These are phyloP conservation scores for Pterocarpus santalinus DNA, from an alignment of 306 rosid species.

Conservation along the genomic window DNA sequence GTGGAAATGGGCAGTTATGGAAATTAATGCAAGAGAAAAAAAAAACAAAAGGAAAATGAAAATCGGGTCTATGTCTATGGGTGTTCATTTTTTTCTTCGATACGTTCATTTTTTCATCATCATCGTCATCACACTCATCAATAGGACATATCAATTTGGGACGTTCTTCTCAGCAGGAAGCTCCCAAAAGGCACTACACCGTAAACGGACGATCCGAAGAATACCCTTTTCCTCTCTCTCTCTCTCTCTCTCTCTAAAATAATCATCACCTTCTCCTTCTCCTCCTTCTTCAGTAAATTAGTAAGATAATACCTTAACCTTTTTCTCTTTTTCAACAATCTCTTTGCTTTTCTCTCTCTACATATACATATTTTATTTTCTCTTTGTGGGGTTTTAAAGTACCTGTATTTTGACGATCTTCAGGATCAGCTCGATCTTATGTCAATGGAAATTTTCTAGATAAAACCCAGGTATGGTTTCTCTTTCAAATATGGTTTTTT, in stretches of 20 bases:
- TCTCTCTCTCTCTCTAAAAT: constrained; percentile 24
- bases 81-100: constrained; percentile 27
- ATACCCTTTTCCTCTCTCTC: constrained; percentile 52
- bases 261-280: constrained; percentile 43
- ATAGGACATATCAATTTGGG: constrained; percentile 42
- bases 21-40: constrained; percentile 28
- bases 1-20: constrained; percentile 48
- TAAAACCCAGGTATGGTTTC: constrained; percentile 55
- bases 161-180: constrained; percentile 61
- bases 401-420: constrained; percentile 56
- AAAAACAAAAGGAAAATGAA: neutral
- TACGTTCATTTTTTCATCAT: constrained; percentile 57
- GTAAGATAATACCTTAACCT: constrained; percentile 46
- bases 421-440: constrained; percentile 52
- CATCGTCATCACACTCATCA: constrained; percentile 27
- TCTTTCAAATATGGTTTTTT: constrained; percentile 17
- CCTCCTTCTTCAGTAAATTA: constrained; percentile 45
- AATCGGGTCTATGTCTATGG: neutral
- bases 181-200: constrained; percentile 72
- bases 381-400: constrained; percentile 47
- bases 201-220: constrained; percentile 79
- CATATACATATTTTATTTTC: neutral
- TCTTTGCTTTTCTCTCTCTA: constrained; percentile 10
- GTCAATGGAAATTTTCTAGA: constrained; percentile 52
- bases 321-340: constrained; percentile 45